These are phyloP conservation scores for Zoysia japonica DNA, from an alignment of 176 grass and related monocot genomes.

Conservation along the genomic window DNA sequence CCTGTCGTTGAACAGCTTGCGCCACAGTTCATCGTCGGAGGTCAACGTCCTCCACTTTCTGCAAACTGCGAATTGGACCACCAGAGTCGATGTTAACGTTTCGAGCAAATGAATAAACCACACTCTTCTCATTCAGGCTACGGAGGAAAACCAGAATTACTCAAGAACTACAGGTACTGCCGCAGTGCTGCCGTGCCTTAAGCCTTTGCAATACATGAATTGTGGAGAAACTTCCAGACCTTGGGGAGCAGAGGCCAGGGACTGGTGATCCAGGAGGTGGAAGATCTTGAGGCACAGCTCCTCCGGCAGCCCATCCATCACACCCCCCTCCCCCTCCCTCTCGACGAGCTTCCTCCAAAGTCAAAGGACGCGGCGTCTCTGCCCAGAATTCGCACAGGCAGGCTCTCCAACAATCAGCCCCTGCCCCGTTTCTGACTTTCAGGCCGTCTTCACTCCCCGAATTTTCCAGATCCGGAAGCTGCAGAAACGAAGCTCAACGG, in stretches of 20 bases:
- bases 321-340: background rate
- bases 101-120: background rate
- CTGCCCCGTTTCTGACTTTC: background rate
- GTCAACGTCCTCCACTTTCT: constrained; percentile 74
- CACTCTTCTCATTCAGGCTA: background rate
- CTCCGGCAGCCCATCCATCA: constrained; percentile 55
- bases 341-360: background rate
- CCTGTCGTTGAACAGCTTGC: constrained; percentile 61
- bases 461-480: constrained; percentile 33
- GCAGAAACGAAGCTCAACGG: background rate
- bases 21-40: constrained; percentile 75
- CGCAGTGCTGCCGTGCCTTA: background rate
- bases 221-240: constrained; percentile 33
- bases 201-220: background rate
- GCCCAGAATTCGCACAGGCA: background rate
- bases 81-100: background rate
- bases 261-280: constrained; percentile 63
- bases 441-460: no score
- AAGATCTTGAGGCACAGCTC: constrained; percentile 83
- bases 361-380: background rate
- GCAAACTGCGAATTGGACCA: constrained; percentile 54
- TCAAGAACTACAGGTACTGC: background rate
- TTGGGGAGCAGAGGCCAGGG: constrained; percentile 71
- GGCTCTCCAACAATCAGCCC: background rate
- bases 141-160: background rate